Percentiles rank a stretch among this genome's conserved stretches.
Conservation (phyloP, 345 rosid genomes). For the Sapria himalayana region DNA sequence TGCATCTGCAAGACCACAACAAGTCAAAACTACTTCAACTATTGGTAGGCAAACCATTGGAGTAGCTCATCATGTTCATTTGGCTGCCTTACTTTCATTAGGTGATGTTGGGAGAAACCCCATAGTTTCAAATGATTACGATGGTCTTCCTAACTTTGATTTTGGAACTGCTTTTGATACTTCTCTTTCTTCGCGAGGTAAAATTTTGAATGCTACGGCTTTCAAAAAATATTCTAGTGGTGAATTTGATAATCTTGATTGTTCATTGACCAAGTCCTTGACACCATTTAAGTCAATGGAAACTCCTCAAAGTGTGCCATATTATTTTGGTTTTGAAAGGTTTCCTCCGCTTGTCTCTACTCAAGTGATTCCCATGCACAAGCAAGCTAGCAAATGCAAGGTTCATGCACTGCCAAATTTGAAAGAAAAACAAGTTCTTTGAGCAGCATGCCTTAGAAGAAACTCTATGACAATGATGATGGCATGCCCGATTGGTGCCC, state of each 20-base stretch:
- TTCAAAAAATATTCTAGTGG: conserved; percentile 6
- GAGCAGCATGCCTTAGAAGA: too few species aligned
- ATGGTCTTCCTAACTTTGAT: conserved; percentile 13
- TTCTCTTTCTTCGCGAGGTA: background rate
- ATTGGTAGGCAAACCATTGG: too few species aligned
- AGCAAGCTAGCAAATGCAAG: conserved; percentile 3
- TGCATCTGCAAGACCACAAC: background rate
- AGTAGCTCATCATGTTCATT: too few species aligned
- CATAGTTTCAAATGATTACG: conserved; percentile 1
- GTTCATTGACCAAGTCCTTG: background rate
- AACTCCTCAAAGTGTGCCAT: conserved; percentile 2
- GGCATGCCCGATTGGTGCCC: conserved; percentile 16
- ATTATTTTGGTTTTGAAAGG: conserved; percentile 2
- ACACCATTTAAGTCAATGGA: background rate
- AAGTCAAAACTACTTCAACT: conserved; percentile 2
- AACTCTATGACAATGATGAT: conserved; percentile 12
- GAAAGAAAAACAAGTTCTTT: conserved; percentile 6
- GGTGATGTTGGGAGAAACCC: background rate
- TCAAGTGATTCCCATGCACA: conserved; percentile 3
- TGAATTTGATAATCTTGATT: conserved; percentile 4
- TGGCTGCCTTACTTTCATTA: background rate
- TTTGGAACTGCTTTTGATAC: conserved; percentile 7
- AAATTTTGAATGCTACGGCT: background rate
- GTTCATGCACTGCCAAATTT: background rate
- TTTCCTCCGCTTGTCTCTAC: conserved; percentile 6